phyloP scores from a whole-genome alignment of 2,329 filamentous ascomycete species.

The Macroventuria anomochaeta region DNA sequence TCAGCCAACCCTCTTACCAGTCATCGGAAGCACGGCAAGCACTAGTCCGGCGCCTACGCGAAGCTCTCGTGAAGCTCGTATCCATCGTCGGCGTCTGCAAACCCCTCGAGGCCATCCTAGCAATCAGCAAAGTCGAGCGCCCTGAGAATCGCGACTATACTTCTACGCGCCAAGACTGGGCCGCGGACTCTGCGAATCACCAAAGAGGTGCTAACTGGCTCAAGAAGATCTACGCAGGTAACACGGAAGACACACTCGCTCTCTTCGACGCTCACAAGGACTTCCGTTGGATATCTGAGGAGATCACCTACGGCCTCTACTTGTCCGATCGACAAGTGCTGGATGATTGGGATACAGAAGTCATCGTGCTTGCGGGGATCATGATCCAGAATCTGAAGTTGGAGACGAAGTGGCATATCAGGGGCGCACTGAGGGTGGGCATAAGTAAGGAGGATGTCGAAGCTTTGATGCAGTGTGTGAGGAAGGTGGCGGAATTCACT shows the following conservation, averaged over 20 bases:
- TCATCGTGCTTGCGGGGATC: constrained; percentile 61
- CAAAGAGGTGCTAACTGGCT: constrained; percentile 63
- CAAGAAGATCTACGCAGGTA: constrained; percentile 61
- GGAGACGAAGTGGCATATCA: constrained; percentile 64
- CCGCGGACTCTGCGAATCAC: constrained; percentile 62
- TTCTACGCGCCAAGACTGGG: constrained; percentile 55
- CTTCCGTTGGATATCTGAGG: constrained; percentile 47
- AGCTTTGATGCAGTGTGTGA: constrained; percentile 49
- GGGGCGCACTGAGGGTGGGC: constrained; percentile 57
- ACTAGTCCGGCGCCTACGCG: constrained; percentile 61
- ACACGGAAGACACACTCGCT: constrained; percentile 52
- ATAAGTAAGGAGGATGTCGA: constrained; percentile 55
- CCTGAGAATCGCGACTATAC: constrained; percentile 3
- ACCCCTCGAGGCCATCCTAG: constrained; percentile 65
- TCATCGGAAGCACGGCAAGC: constrained; percentile 54
- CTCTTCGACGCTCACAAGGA: constrained; percentile 51
- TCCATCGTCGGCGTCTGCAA: constrained; percentile 67
- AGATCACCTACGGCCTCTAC: constrained; percentile 66
- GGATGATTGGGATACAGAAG: constrained; percentile 61
- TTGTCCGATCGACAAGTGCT: constrained; percentile 63
- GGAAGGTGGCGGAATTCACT: constrained; percentile 37
- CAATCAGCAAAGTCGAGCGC: constrained; percentile 47
- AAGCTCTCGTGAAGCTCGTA: constrained; percentile 65
- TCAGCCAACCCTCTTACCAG: constrained; percentile 54
- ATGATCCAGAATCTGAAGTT: constrained; percentile 64